Base-by-base conservation (phyloP, 2,329 filamentous ascomycete genomes). In the Xylaria sp. region DNA sequence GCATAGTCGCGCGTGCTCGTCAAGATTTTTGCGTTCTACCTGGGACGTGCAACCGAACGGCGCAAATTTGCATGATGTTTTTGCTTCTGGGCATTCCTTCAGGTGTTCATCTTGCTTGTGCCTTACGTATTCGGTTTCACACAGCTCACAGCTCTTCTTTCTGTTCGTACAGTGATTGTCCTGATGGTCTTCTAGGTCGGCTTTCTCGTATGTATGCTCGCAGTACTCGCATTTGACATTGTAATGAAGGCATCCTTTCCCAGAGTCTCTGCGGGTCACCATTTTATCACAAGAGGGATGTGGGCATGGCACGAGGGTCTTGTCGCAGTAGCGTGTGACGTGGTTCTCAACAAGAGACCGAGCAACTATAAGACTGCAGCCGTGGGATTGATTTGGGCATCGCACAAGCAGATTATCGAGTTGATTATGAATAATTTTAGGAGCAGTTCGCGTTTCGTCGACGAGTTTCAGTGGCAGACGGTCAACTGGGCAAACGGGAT, bases 341-440 rank as follows among this genome's bases (percentile, higher is more conserved):
- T 91, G 89, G 31, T 83, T 81, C 72, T 86, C 83, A 9, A 90
- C 81, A 31, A 84, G 81, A 49, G 87, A 86, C 9, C 89, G 83
- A 6, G 85, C 80, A 56, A 88, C 79, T 10, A 84, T 79, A 46
- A 82, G 79, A 44, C 79, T 77, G 75, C 89, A 91, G 9, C 87
- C 87, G 42, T 81, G 77, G 15, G 76, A 75, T 2, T 79, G 75
- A 71, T 88, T 87, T 2, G 89, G 88, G 64, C 89, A 91, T 66
- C 84, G 83, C 58, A 89, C 89, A 31, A 82, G 78, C 11, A 91
- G 81, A 66, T 81, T 85, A 70, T 90, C 88, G 23, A 91, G 85
- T 76, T 90, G 87, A 23, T 89, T 89, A 51, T 83, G 80, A 53
- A 91, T 81, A 48, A 91, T 81, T 64, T 81, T 83, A 23, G 80